Percentiles rank a stretch among this genome's conserved stretches.
phyloP scores from a whole-genome alignment of 768 basidiomycete genomes.

The Coprinopsis marcescibilis region DNA sequence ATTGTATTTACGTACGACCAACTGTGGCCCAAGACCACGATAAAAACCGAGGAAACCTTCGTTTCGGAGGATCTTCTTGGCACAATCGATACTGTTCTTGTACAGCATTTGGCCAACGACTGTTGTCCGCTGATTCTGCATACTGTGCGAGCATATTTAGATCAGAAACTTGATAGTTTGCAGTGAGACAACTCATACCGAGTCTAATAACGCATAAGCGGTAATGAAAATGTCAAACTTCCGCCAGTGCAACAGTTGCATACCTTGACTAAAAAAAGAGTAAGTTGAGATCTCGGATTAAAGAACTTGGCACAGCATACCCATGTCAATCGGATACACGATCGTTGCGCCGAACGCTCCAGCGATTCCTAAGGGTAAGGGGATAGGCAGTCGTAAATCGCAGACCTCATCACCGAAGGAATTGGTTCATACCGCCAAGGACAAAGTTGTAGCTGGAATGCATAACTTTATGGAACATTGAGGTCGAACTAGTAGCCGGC shows the following conservation, averaged over 20 bases:
- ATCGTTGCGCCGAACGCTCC: conserved; percentile 96
- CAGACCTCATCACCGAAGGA: no score
- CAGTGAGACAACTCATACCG: conserved; percentile 34
- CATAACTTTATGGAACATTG: conserved; percentile 49
- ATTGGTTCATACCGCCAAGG: conserved; percentile 58
- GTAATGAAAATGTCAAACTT: conserved; percentile 3
- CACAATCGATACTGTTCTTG: conserved; percentile 94
- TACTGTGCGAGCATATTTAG: conserved; percentile 36
- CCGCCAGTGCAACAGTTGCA: conserved; percentile 13
- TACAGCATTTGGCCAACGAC: conserved; percentile 97
- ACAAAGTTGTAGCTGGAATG: conserved; percentile 83
- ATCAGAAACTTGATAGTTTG: background rate
- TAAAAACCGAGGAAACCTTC: conserved; percentile 97
- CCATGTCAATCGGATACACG: conserved; percentile 94
- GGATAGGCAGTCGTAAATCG: background rate
- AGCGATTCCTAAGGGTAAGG: conserved; percentile 58
- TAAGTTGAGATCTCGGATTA: background rate
- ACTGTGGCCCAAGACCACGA: conserved; percentile 90
- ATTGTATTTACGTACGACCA: conserved; percentile 59
- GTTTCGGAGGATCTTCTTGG: conserved; percentile 87
- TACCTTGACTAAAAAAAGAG: conserved; percentile 63
- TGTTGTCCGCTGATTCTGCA: conserved; percentile 96
- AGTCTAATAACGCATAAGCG: conserved; percentile 40
- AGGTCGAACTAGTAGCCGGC: conserved; percentile 24
- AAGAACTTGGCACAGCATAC: conserved; percentile 43